These are phyloP conservation scores for Alloascoidea hylecoeti DNA, from an alignment of 805 yeast genomes.

Conservation along the genomic window DNA sequence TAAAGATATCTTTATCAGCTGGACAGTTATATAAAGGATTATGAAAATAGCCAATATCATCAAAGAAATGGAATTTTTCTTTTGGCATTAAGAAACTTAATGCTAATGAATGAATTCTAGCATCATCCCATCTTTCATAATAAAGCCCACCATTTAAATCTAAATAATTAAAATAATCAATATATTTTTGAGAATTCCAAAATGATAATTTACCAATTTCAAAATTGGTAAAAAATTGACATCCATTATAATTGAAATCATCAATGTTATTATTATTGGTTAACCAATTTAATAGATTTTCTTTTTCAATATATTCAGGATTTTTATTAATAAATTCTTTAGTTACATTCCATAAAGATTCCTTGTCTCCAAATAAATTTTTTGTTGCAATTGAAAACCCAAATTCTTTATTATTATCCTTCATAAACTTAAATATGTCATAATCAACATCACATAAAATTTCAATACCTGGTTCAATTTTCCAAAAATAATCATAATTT, in stretches of 20 bases:
- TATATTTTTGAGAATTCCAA: background rate
- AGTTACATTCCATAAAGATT: constrained; percentile 64
- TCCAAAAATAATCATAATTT: constrained; percentile 80
- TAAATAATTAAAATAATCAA: background rate
- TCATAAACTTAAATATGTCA: constrained; percentile 73
- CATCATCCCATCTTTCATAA: background rate
- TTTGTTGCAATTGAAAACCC: constrained; percentile 69
- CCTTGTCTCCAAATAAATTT: constrained; percentile 53
- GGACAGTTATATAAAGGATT: background rate
- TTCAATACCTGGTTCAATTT: constrained; percentile 76
- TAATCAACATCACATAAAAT: constrained; percentile 66
- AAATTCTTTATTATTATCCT: constrained; percentile 54
- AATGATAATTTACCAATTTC: background rate
- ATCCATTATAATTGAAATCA: background rate
- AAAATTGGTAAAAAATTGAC: background rate
- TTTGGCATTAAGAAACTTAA: background rate
- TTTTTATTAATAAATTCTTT: constrained; percentile 43
- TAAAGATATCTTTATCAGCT: background rate
- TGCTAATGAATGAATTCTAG: background rate
- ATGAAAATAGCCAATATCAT: background rate
- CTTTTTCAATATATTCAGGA: constrained; percentile 42
- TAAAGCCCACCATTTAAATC: background rate
- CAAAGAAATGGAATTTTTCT: background rate
- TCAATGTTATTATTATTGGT: constrained; percentile 64
- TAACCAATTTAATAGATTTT: constrained; percentile 58